Conservation (phyloP, 2,329 filamentous ascomycete genomes). For the Venturia carpophila region DNA sequence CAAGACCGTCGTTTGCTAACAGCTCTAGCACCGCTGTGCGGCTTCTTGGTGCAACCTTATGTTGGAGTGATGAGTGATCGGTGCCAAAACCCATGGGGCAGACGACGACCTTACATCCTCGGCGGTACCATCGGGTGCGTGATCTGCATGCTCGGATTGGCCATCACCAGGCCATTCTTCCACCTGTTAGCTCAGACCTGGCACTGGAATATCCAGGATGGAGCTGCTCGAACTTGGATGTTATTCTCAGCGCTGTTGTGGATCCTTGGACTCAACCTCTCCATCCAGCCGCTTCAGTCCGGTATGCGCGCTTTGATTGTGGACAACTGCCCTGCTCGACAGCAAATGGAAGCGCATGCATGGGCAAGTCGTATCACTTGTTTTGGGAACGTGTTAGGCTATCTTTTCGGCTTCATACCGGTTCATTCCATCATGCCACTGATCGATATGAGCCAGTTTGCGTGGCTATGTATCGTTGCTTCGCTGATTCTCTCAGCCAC, state of each 20-base stretch:
- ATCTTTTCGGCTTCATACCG: slow-evolving; percentile 25
- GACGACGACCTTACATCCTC: slow-evolving; percentile 74
- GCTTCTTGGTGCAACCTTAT: slow-evolving; percentile 73
- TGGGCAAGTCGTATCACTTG: slow-evolving; percentile 26
- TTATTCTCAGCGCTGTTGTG: slow-evolving; percentile 22
- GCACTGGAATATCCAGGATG: slow-evolving; percentile 38
- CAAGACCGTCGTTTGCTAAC: background rate
- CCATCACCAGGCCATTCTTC: slow-evolving; percentile 51
- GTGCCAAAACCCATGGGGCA: slow-evolving; percentile 66
- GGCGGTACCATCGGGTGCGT: slow-evolving; percentile 61
- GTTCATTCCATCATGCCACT: slow-evolving; percentile 17
- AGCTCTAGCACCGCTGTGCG: slow-evolving; percentile 58
- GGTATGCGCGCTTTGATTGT: slow-evolving; percentile 29
- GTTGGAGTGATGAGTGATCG: slow-evolving; percentile 75
- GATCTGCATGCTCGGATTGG: slow-evolving; percentile 58
- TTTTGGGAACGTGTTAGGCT: slow-evolving; percentile 29
- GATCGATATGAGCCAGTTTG: slow-evolving; percentile 23
- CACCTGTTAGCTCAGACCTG: slow-evolving; percentile 26
- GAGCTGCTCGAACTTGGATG: background rate
- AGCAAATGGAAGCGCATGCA: slow-evolving; percentile 28
- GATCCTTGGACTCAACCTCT: slow-evolving; percentile 27
- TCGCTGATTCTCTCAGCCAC: slow-evolving; percentile 9
- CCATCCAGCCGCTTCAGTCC: slow-evolving; percentile 29
- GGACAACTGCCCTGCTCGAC: slow-evolving; percentile 27
- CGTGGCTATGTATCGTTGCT: slow-evolving; percentile 20